These are phyloP conservation scores for Ormosia semicastrata DNA, from an alignment of 306 rosid species.

Conservation along the genomic window DNA sequence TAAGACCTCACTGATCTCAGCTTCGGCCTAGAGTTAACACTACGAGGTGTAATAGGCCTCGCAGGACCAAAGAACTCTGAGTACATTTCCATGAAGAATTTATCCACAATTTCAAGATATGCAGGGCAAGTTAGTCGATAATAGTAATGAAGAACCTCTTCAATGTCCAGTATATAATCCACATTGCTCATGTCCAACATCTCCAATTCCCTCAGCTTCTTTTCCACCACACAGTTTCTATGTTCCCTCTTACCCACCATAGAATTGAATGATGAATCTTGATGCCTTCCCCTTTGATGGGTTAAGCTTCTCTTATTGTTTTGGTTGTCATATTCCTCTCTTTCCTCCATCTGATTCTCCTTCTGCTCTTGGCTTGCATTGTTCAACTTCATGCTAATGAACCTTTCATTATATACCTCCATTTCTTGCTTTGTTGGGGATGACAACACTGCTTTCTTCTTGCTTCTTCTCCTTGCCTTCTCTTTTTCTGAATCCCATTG, in stretches of 20 bases:
- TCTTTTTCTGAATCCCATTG: slow-evolving; percentile 43
- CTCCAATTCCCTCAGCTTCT: slow-evolving; percentile 78
- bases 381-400: background rate
- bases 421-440: slow-evolving; percentile 24
- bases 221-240: slow-evolving; percentile 39
- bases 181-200: slow-evolving; percentile 65
- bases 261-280: slow-evolving; percentile 10
- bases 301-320: slow-evolving; percentile 9
- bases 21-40: slow-evolving; percentile 31
- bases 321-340: background rate
- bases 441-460: slow-evolving; percentile 23
- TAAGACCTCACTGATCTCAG: slow-evolving; percentile 25
- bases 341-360: slow-evolving; percentile 27
- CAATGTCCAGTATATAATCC: slow-evolving; percentile 75
- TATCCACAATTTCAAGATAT: slow-evolving; percentile 76
- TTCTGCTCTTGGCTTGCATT: background rate
- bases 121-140: slow-evolving; percentile 76
- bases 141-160: slow-evolving; percentile 87
- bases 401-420: background rate
- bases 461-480: slow-evolving; percentile 26
- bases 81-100: slow-evolving; percentile 69
- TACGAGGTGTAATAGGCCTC: slow-evolving; percentile 22
- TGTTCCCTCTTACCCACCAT: background rate
- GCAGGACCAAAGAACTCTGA: slow-evolving; percentile 46
- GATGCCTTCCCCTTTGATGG: slow-evolving; percentile 14